Evolutionary conservation across 352 stramenopile species (phyloP), one percentile per base, ranked within the genome.

Genomic region (Phytophthora brassicae): DNA sequence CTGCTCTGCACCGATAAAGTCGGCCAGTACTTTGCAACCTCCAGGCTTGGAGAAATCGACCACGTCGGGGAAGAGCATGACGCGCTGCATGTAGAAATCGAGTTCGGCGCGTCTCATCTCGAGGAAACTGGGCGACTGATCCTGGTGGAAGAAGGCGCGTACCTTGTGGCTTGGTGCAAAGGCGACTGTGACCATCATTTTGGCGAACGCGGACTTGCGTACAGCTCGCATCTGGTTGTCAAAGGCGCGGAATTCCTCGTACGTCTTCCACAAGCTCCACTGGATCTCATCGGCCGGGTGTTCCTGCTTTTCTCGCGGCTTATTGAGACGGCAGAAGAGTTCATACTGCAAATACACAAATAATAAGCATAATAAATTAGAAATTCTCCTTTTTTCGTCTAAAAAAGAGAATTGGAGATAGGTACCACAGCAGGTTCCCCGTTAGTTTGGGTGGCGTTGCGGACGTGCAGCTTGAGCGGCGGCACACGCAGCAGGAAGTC

Each of bases 41-140:
- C 57, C 69, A 8, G 53, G 42, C 57, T 77, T 75, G 16, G 60
- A 68, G 42, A 93, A 91, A 49, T 93, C 84, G 19, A 57, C 55
- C 4, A 90, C 81, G 23, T 88, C 71, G 1, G 84, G 77, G 60
- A 93, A 88, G 45, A 89, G 66, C 68, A 93, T 77, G 42, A 93
- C 88, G 38, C 84, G 78, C 72, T 93, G 84, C 56, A 91, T 78
- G 75, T 90, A 93, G 45, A 91, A 90, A 61, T 93, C 84, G 29
- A 93, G 73, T 50, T 93, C 84, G 14, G 84, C 83, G 35, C 82
- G 78, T 12, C 84, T 79, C 67, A 85, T 89, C 52, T 93, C 81
- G 1, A 91, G 66, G 60, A 93, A 93, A 26, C 72, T 74, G 9
- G 72, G 41, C n/a, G 67, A 85, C 54, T 86, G 75, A 44, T 90